These are phyloP conservation scores for Raphidocelis subcapitata DNA, from an alignment of 139 green algal genomes.

Conservation along the genomic window DNA sequence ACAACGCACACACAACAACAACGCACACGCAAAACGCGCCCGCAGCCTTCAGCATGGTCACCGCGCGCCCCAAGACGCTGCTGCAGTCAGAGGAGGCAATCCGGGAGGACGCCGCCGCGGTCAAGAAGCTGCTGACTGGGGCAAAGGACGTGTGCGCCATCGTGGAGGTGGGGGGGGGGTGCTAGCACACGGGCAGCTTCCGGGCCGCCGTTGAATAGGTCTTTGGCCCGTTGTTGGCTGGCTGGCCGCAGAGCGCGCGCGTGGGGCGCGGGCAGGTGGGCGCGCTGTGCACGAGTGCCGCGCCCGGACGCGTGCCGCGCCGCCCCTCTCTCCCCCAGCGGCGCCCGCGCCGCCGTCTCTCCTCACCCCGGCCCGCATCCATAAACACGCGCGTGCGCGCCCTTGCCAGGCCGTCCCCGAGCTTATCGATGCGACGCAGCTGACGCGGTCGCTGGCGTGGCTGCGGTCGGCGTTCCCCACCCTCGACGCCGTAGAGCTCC, in stretches of 20 bases:
- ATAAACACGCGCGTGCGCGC: too few species aligned
- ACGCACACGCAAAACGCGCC: neutral
- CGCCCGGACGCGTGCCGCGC: too few species aligned
- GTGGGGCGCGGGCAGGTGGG: too few species aligned
- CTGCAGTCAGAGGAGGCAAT: conserved; percentile 23
- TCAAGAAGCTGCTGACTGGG: conserved; percentile 6
- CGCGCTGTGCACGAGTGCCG: too few species aligned
- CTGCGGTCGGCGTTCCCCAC: conserved; percentile 5
- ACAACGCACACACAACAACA: neutral
- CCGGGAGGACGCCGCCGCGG: conserved; percentile 1
- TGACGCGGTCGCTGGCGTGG: conserved; percentile 11
- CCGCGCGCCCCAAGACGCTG: conserved; percentile 15
- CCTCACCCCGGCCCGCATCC: too few species aligned
- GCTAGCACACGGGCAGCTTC: too few species aligned
- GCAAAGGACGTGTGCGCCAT: conserved; percentile 21
- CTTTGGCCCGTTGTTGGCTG: too few species aligned
- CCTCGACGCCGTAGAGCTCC: conserved; percentile 23
- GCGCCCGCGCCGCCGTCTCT: too few species aligned
- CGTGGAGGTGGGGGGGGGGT: neutral
- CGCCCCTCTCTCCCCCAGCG: too few species aligned
- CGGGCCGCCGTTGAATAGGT: too few species aligned
- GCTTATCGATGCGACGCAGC: conserved; percentile 13
- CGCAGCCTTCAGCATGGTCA: too few species aligned
- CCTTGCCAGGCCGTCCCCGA: conserved; percentile 17
- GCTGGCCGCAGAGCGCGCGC: too few species aligned